Base-by-base conservation (phyloP, 1,139 yeast species). In the Kodamaea derodonti region DNA sequence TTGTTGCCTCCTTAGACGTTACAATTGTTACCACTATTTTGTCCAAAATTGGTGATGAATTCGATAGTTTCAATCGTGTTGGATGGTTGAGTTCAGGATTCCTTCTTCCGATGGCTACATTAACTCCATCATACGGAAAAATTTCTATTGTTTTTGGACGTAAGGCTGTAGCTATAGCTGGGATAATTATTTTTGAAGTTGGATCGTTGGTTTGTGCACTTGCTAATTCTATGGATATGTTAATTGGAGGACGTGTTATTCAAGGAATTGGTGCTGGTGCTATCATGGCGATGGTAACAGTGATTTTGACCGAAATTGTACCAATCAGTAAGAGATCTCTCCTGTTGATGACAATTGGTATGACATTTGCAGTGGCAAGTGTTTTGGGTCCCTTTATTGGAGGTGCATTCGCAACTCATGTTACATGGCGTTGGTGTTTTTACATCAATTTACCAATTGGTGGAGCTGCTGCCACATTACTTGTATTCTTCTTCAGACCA, bases 371-470 rank as follows among this genome's bases (percentile, higher is more conserved):
- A 2, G 39, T 52, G 3, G 54, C 58, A 1, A 43, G 51, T 18
- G 57, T 52, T n/a, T 31, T 47, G 17, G 60, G 58, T 2, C 60
- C 60, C 1, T 49, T 53, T 29, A 40, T 52, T 8, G 58, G 58
- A 2, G 57, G 58, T 3, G 57, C 54, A 3, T 49, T 53, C 30
- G 40, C 57, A 4, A 29, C 47, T 9, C 43, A 47, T 16, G 78
- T 75, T 2, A 62, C 77, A 15, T 83, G 90, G 90, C 69, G 92
- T 53, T 82, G 90, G 88, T 77, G 85, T 45, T 84, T 83, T 53
- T 84, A 77, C 54, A 69, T 83, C 47, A 83, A 82, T 52, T 58
- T 84, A 38, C 87, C 90, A 3, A 60, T 80, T 34, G 84, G 84
- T 14, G 87, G 82, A 0, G 41, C 71, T 3, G 80, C 83, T 1